Evolutionary conservation across 495 filamentous ascomycete genomes (phyloP), one percentile per base, ranked within the genome.

Genomic region (Annulohypoxylon moriforme): DNA sequence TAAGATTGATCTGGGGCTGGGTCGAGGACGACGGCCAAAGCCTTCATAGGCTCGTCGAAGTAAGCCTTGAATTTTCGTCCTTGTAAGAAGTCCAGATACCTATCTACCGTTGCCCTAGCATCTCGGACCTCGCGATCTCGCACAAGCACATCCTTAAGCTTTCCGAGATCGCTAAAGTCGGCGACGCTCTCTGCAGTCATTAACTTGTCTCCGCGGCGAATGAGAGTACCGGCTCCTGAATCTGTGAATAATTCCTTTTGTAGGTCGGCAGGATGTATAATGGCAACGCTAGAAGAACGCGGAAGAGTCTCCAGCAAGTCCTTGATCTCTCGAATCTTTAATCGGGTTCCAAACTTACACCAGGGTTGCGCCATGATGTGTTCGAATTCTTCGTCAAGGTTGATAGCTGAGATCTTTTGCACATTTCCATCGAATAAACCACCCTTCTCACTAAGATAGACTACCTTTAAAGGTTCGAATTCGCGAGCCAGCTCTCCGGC

Each of bases 291-390:
- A 44, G 96, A 97, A 10, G 94, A 92, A 73, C 93, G 88, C 40
- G 96, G 96, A 10, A 99, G 87, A 27, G 91, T 90, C 60, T 91
- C 91, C 56, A 99, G 84, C 8, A 99, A 87, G 18, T 96, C 92
- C 85, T 98, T 98, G 82, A 97, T 97, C 83, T 99, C 95, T 82
- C 95, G 96, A 82, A 99, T 98, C 91, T 99, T 99, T 62, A 98
- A 83, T 72, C 94, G 90, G 44, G 96, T 99, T 33, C 96, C 96
- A 81, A 97, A 96, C 69, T 92, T 91, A 77, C 97, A 96, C 96
- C 96, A 99, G 78, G 92, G 90, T 82, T 98, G 94, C 52, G 86
- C 89, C 95, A 99, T 97, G 73, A 98, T 85, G 77, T 94, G 87
- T 14, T 97, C 96, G 77, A 92, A 99, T 80, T 99, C 96, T 82